Base-by-base conservation (phyloP, 2,329 filamentous ascomycete species). In the Exophiala sp. region DNA sequence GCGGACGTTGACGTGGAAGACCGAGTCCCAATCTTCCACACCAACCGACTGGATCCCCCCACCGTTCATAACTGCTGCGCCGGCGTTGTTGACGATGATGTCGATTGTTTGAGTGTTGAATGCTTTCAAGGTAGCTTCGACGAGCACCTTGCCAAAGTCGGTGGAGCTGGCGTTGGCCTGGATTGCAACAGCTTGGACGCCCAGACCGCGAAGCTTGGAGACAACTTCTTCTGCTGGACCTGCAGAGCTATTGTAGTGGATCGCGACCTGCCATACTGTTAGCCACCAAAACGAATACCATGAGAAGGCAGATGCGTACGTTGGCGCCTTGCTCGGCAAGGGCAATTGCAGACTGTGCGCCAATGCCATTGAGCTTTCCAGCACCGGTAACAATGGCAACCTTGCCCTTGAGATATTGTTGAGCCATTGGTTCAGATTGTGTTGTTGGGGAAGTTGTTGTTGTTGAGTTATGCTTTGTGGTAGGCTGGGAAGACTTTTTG, bases 1-100 rank as follows among this genome's bases (percentile, higher is more conserved):
- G 63, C 82, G 82, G 47, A 83, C 79, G 62, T 83, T 83, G 39
- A 82, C 53, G 33, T 68, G 68, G 60, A 79, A 79, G 3, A 67
- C 68, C 3, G 54, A 57, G 55, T 83, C 79, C 63, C 78, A 78
- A 59, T 77, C 75, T 5, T 69, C 72, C 8, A 52, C 18, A 3
- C 47, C 47, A n/a, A 60, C 49, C 8, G 58, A 56, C 8, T 44
- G 21, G 42, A 59, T 56, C 8, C 53, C 51, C 29, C 49, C 35
- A 20, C 45, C 21, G 12, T 57, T 53, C 35, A 58, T 40, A 2
- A 54, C 32, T 3, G 49, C 60, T 16, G 35, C 43, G 10, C 52
- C 60, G 11, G 57, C 55, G 36, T 62, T 62, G 55, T 62, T 62
- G 46, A 62, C 55, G 16, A 62, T 56, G 41, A 62, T 62, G 42